Evolutionary conservation across 805 yeast genomes (phyloP).

Genomic region (Candida berthetii): DNA sequence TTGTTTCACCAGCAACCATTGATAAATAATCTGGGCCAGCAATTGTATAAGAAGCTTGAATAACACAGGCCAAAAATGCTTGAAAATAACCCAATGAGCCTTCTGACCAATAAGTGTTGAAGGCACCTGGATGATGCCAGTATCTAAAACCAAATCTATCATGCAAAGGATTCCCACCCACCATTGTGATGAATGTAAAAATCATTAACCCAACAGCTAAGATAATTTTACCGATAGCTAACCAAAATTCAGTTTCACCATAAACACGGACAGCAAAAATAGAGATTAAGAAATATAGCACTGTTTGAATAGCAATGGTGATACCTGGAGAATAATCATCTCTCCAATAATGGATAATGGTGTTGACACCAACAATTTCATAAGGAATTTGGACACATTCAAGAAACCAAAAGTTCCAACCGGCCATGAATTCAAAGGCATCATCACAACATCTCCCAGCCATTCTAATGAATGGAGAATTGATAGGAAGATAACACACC

Average conservation of each 20-base stretch:
- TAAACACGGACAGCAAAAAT: constrained; percentile 67
- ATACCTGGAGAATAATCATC: constrained; percentile 70
- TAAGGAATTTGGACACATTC: constrained; percentile 77
- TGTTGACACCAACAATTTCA: constrained; percentile 75
- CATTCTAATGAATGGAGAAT: constrained; percentile 70
- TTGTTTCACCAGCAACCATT: constrained; percentile 80
- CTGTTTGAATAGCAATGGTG: constrained; percentile 59
- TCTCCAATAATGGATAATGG: constrained; percentile 78
- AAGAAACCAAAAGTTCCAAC: constrained; percentile 76
- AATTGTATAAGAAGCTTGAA: constrained; percentile 70
- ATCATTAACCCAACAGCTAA: constrained; percentile 70
- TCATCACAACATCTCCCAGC: constrained; percentile 74
- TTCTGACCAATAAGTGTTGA: constrained; percentile 45
- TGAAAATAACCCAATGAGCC: constrained; percentile 62
- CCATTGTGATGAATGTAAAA: constrained; percentile 77
- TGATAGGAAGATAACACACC: constrained; percentile 69
- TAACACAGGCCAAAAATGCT: constrained; percentile 65
- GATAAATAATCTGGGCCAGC: constrained; percentile 86
- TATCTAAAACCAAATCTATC: constrained; percentile 57
- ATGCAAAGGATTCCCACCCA: constrained; percentile 77
- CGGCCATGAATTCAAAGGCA: constrained; percentile 68
- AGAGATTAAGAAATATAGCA: constrained; percentile 56
- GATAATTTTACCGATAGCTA: constrained; percentile 66
- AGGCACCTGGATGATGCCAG: constrained; percentile 50
- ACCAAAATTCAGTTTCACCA: constrained; percentile 82